Evolutionary conservation across 495 filamentous ascomycete species (phyloP).

Genomic region (Aspergillus panamensis): DNA sequence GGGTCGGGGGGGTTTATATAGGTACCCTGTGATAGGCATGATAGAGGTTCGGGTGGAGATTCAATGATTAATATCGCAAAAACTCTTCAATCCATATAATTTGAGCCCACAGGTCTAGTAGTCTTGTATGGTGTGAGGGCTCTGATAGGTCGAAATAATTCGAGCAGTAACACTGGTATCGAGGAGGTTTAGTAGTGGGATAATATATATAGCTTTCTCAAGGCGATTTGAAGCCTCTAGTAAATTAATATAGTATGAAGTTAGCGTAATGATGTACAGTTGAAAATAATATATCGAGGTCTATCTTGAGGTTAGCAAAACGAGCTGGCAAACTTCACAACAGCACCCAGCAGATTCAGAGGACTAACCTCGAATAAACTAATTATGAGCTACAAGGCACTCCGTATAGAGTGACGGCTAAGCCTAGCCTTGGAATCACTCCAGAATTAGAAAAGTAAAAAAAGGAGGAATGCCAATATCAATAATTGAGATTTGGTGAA

Average conservation of each 20-base stretch:
- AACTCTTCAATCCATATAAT: background rate
- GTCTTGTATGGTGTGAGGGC: background rate
- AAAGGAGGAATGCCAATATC: background rate
- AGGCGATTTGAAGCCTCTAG: too few relatives aligned
- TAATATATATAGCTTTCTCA: too few relatives aligned
- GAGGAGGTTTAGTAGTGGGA: too few relatives aligned
- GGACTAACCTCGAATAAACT: background rate
- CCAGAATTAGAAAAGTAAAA: background rate
- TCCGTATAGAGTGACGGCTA: background rate
- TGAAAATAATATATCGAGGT: too few relatives aligned
- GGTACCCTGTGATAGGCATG: constrained; percentile 38
- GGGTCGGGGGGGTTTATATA: background rate
- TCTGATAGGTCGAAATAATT: background rate
- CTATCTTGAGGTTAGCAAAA: too few relatives aligned
- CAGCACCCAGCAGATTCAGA: background rate
- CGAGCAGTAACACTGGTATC: background rate
- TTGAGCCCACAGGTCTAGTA: background rate
- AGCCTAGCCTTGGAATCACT: background rate
- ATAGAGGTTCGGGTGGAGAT: constrained; percentile 1
- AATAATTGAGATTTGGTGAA: background rate
- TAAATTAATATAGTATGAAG: too few relatives aligned
- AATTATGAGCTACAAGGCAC: background rate
- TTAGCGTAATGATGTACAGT: too few relatives aligned
- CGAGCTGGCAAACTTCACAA: background rate
- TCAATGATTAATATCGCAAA: background rate